These are phyloP conservation scores for Rhypophila decipiens DNA, from an alignment of 495 filamentous ascomycete genomes.

Conservation along the genomic window DNA sequence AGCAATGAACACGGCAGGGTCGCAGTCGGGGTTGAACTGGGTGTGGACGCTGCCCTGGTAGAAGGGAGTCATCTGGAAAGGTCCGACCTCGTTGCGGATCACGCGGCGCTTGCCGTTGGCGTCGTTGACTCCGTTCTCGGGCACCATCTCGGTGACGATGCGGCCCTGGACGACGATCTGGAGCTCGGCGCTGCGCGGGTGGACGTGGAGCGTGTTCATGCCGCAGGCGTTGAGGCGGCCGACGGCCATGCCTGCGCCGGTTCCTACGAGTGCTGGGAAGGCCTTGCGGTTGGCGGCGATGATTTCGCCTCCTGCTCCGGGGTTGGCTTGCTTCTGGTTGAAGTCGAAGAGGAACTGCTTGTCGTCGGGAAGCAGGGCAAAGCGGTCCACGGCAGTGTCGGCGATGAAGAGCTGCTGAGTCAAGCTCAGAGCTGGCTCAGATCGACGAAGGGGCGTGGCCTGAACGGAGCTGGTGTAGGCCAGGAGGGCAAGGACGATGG, in stretches of 20 bases:
- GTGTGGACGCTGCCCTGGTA: conserved; percentile 46
- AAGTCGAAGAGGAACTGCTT: conserved; percentile 35
- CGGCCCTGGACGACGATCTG: conserved; percentile 36
- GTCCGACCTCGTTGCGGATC: conserved; percentile 33
- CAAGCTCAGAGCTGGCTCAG: conserved; percentile 1
- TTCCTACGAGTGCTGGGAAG: conserved; percentile 36
- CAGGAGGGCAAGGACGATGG: conserved; percentile 17
- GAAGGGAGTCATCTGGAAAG: conserved; percentile 35
- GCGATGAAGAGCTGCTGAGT: conserved; percentile 5
- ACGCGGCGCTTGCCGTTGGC: conserved; percentile 19
- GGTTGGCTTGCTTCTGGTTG: conserved; percentile 19
- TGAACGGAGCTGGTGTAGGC: conserved; percentile 14
- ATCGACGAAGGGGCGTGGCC: conserved; percentile 8
- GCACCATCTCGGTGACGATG: conserved; percentile 41
- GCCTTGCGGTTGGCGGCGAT: conserved; percentile 31
- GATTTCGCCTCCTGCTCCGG: conserved; percentile 29
- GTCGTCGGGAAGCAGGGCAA: conserved; percentile 24
- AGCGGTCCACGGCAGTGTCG: conserved; percentile 21
- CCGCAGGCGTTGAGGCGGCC: conserved; percentile 36
- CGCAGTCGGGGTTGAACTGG: conserved; percentile 45
- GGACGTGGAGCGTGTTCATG: conserved; percentile 43
- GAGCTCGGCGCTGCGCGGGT: conserved; percentile 40
- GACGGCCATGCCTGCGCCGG: conserved; percentile 26
- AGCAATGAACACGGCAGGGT: conserved; percentile 22
- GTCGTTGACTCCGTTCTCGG: conserved; percentile 40